Base-by-base conservation (phyloP, 1,139 yeast species). In the Blastobotrys proliferans region DNA sequence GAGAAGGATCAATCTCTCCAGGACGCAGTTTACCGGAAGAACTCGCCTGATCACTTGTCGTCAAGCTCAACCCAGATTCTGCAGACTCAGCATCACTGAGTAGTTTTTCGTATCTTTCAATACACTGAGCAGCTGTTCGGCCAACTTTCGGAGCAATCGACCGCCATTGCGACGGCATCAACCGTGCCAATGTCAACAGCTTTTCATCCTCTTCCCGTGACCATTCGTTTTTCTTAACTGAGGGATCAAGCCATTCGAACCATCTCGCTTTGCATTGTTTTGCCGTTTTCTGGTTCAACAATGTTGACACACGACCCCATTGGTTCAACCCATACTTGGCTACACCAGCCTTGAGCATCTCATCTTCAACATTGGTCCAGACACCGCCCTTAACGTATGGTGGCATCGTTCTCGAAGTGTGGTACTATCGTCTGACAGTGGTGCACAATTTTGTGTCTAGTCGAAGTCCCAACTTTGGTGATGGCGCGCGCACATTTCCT, bases 81-180 rank as follows among this genome's bases (percentile, higher is more conserved):
- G 61, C 62, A 3, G 62, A 61, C 37, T 56, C 67, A 3, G 73
- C 76, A 40, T 75, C 83, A 45, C 81, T 84, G n/a, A 88, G 61
- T 24, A 92, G 69, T 50, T 73, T 74, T 57, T 85, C 94, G 58
- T 87, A 92, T 48, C 97, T 67, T 52, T 88, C 95, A n/a, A 85
- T 77, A 64, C 95, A 87, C 49, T 82, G 86, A 11, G 87, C 80
- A 0, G 96, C 92, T 0, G 97, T 85, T 44, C 97, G 69, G 0
- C 92, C 94, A 62, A 90, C 69, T 9, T 81, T 63, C 4, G 86
- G 79, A 1, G 95, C 84, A 24, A 92, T 84, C 2, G 94, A 81
- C 38, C 95, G 73, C 98, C 98, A 92, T 64, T 90, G 97, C 48
- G 90, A 88, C 1, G 97, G 97, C 57, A 90, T 68, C 25, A 81